Evolutionary conservation across 2,329 filamentous ascomycete genomes (phyloP).

Genomic region (Fusarium oxysporum): DNA sequence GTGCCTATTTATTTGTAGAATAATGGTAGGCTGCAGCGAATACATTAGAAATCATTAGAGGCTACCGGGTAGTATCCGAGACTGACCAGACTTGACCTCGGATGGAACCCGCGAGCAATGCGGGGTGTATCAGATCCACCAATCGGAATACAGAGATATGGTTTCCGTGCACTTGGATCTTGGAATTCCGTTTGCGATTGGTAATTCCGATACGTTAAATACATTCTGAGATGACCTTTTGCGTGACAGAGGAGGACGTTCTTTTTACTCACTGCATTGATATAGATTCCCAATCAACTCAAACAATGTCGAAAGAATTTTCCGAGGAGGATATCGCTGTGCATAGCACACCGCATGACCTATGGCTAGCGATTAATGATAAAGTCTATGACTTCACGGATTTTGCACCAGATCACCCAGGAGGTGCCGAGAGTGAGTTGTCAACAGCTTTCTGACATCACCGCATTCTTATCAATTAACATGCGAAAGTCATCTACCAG

Average conservation of each 20-base stretch:
- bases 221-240: background rate
- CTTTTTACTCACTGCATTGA: fast-evolving
- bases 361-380: conserved; percentile 76
- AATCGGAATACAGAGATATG: background rate
- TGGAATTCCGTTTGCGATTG: background rate
- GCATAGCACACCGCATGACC: conserved; percentile 60
- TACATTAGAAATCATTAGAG: fast-evolving
- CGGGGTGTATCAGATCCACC: background rate
- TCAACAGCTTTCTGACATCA: fast-evolving
- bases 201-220: background rate
- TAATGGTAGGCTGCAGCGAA: fast-evolving
- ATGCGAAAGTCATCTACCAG: conserved; percentile 38
- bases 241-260: fast-evolving
- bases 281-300: fast-evolving
- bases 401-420: conserved; percentile 42
- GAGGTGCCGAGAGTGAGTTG: conserved; percentile 30
- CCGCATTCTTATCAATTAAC: fast-evolving
- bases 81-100: background rate
- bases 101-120: background rate
- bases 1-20: fast-evolving
- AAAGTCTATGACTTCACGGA: conserved; percentile 68
- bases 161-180: background rate
- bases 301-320: conserved; percentile 34
- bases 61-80: background rate
- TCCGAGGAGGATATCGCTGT: conserved; percentile 57